Percentiles rank a stretch among this genome's conserved stretches.
Conservation (phyloP, 2,329 filamentous ascomycete species). For the Penicillium griseofulvum region DNA sequence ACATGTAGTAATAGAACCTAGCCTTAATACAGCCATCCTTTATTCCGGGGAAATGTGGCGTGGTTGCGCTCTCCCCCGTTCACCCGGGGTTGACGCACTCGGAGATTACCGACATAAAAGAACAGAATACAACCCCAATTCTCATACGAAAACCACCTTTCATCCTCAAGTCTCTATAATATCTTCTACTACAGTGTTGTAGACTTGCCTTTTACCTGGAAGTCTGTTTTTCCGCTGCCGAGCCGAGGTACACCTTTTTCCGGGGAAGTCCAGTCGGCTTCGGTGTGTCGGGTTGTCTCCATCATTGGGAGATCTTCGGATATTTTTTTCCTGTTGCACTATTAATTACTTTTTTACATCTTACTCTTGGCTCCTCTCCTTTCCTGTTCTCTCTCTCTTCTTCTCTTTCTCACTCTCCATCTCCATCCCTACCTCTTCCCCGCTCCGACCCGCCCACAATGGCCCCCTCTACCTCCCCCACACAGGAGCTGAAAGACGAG, state of each 20-base stretch:
- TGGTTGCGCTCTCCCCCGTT: conserved; percentile 19
- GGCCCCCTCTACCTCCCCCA: conserved; percentile 30
- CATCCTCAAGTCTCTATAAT: not conserved
- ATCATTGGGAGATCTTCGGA: conserved; percentile 6
- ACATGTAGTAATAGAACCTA: not conserved
- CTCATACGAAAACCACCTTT: too few species aligned
- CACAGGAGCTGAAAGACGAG: conserved; percentile 32
- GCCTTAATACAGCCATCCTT: conserved; percentile 11
- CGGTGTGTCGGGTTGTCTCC: conserved; percentile 14
- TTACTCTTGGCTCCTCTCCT: not conserved
- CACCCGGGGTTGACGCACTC: conserved; percentile 13
- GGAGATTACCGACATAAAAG: conserved; percentile 12
- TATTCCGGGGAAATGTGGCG: conserved; percentile 21
- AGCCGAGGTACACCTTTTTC: conserved; percentile 22
- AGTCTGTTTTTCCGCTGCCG: conserved; percentile 21
- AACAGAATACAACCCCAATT: not conserved
- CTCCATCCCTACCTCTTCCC: conserved; percentile 3
- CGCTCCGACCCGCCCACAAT: conserved; percentile 20
- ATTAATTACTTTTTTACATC: conserved; percentile 1
- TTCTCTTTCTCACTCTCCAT: conserved; percentile 1
- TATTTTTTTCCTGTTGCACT: not conserved
- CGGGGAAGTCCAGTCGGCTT: conserved; percentile 23
- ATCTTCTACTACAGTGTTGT: not conserved
- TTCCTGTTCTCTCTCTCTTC: not conserved
- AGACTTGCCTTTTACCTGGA: not conserved